A percentile compares a stretch with the other conserved stretches of the same genome.
Evolutionary conservation across 108 stramenopile genomes (phyloP).

Genomic region (Ochromonas danica): DNA sequence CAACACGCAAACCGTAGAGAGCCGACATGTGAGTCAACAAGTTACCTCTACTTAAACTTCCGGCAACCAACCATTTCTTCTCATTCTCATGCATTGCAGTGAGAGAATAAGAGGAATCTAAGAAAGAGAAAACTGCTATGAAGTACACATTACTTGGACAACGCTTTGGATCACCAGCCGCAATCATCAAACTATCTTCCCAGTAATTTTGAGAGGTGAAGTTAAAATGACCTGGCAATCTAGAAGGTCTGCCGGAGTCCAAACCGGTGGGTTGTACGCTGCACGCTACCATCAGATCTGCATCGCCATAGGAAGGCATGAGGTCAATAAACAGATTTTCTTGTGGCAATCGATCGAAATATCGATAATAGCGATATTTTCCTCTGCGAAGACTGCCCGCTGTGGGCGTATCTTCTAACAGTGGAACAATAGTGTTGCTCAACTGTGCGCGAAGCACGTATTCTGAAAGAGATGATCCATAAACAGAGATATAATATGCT

Average conservation of each 20-base stretch:
- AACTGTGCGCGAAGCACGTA: neutral
- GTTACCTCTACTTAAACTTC: neutral
- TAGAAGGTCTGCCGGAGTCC: constrained; percentile 13
- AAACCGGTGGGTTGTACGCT: neutral
- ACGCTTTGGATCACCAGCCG: neutral
- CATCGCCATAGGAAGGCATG: constrained; percentile 7
- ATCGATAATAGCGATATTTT: constrained; percentile 32
- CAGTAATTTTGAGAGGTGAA: constrained; percentile 10
- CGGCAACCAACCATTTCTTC: neutral
- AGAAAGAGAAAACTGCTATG: constrained; percentile 10
- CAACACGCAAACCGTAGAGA: neutral
- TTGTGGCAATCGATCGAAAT: neutral
- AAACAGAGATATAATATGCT: constrained; percentile 29
- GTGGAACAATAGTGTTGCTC: neutral
- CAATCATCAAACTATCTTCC: constrained; percentile 19
- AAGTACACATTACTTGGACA: neutral
- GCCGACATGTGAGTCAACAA: neutral
- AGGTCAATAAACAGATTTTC: neutral
- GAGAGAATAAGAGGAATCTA: neutral
- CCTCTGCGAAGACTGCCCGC: neutral
- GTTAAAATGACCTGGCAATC: constrained; percentile 5
- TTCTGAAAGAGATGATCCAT: neutral
- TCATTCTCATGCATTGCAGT: constrained; percentile 1
- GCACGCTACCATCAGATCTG: constrained; percentile 16
- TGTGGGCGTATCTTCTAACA: neutral